A percentile compares a stretch with the other conserved stretches of the same genome.
phyloP scores from a whole-genome alignment of 169 alveolate species.

The Babesia sp. region DNA sequence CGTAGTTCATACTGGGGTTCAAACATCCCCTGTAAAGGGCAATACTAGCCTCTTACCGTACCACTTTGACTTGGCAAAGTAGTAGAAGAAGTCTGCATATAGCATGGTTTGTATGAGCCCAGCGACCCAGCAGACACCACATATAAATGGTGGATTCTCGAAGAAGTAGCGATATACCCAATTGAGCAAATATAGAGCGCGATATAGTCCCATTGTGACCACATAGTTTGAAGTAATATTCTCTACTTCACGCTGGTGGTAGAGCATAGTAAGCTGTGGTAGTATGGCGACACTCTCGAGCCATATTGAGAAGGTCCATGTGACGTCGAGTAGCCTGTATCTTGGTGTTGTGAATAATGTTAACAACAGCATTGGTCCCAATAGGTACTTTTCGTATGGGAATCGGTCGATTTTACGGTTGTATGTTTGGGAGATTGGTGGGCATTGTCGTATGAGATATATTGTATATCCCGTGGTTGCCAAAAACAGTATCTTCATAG shows the following conservation, averaged over 20 bases:
- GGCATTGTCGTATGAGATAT: slow-evolving; percentile 81
- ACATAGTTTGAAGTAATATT: slow-evolving; percentile 94
- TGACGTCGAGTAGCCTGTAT: slow-evolving; percentile 77
- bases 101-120: slow-evolving; percentile 92
- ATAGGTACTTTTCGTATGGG: slow-evolving; percentile 88
- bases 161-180: slow-evolving; percentile 90
- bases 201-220: slow-evolving; percentile 90
- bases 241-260: slow-evolving; percentile 92
- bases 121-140: slow-evolving; percentile 88
- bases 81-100: slow-evolving; percentile 94
- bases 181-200: slow-evolving; percentile 90
- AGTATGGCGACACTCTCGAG: slow-evolving; percentile 94
- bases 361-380: slow-evolving; percentile 76
- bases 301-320: slow-evolving; percentile 95
- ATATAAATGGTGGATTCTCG: slow-evolving; percentile 81
- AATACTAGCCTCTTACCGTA: slow-evolving; percentile 84
- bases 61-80: slow-evolving; percentile 89
- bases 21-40: slow-evolving; percentile 82
- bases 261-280: slow-evolving; percentile 92
- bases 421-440: slow-evolving; percentile 89
- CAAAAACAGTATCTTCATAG: slow-evolving; percentile 89
- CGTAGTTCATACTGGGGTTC: neutral
- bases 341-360: slow-evolving; percentile 68
- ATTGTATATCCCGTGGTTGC: slow-evolving; percentile 85
- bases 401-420: slow-evolving; percentile 89